Evolutionary conservation across 768 basidiomycete genomes (phyloP), one percentile per base, ranked within the genome.

Genomic region (Calvatia gigantea): DNA sequence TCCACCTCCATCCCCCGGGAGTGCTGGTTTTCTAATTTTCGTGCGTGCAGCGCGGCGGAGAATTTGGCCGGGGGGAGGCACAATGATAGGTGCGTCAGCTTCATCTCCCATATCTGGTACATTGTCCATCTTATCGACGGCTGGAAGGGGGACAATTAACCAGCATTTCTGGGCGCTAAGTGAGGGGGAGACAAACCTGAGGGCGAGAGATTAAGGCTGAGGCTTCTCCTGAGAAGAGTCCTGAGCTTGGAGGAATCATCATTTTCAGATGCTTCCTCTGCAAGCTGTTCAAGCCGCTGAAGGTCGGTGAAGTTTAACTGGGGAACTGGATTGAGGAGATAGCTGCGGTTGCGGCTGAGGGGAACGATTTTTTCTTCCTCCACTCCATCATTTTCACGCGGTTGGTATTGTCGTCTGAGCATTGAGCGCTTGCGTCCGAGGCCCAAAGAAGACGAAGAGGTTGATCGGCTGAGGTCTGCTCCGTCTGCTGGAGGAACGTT

Each of bases 331-430:
- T 85, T 75, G 67, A 82, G 86, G 44, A 89, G 73, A 67, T 85
- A 83, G 55, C 84, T 84, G 59, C 86, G 80, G 65, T 83, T 87
- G 52, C 86, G 75, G 57, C 82, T 81, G 38, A 91, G 73, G 17
- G 88, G 86, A 44, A 91, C 77, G 43, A 91, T 67, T 38, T 80
- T 62, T 67, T 75, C 81, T 58, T 88, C 81, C 66, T 91, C 91
- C 35, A 85, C 77, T 17, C 83, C 83, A 66, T 96, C 94, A 58
- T 85, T 81, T 55, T 85, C 83, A 37, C 81, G 71, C 19, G 97
- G 97, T 48, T 83, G 81, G 72, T 98, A 98, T 70, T 96, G 96
- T 58, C 91, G 82, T 63, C 91, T 91, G 25, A 99, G 83, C 94
- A 98, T 94, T 1, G 92, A 94, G 69, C 86, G 84, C 77, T 87